phyloP scores from a whole-genome alignment of 2,329 filamentous ascomycete species.

The Diaporthe sp. region DNA sequence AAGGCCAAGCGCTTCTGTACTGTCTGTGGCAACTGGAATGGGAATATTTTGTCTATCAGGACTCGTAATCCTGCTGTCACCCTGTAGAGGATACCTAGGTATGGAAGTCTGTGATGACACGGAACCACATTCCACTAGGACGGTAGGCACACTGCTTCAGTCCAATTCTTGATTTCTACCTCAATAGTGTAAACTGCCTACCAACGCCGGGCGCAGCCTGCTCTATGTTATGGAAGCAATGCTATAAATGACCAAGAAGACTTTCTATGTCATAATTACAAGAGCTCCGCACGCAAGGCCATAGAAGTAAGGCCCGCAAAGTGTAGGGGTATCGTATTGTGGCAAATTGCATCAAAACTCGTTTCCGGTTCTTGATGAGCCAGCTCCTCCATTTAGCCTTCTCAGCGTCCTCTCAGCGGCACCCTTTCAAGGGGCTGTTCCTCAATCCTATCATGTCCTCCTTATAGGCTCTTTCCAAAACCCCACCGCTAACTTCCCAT shows the following conservation, averaged over 20 bases:
- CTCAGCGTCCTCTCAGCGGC: not conserved
- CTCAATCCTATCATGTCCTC: not conserved
- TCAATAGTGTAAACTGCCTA: not conserved
- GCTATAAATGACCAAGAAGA: not conserved
- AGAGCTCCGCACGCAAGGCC: not conserved
- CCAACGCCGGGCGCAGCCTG: not conserved
- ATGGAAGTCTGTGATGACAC: not conserved
- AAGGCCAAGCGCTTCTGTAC: not conserved
- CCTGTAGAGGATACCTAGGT: not conserved
- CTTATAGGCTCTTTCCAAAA: not conserved
- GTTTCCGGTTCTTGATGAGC: not conserved
- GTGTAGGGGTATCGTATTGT: constrained; percentile 17
- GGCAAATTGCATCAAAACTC: not conserved
- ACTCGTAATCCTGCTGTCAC: not conserved
- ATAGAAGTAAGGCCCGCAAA: not conserved
- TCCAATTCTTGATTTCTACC: not conserved
- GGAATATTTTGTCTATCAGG: not conserved
- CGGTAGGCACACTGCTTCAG: not conserved
- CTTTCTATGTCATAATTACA: not conserved
- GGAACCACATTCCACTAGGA: no score
- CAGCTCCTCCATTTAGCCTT: not conserved
- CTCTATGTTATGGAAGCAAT: not conserved
- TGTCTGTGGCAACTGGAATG: not conserved
- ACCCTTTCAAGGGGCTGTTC: not conserved
- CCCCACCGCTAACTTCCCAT: not conserved